Evolutionary conservation across 805 yeast genomes (phyloP), one percentile per base, ranked within the genome.

Genomic region (Yarrowia bubula): DNA sequence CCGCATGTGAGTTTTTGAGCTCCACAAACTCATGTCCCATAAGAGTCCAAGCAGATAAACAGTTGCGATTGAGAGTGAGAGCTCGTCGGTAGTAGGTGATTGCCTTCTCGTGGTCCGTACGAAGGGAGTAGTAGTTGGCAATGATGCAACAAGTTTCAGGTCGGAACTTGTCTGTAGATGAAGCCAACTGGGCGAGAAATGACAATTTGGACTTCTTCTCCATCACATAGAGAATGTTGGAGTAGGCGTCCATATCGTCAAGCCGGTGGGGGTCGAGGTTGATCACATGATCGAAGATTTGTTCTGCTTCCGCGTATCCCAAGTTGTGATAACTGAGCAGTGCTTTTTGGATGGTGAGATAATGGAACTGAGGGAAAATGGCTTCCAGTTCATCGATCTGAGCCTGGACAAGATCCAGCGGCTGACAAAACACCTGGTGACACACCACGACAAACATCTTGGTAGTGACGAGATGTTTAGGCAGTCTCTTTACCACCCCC

Each of bases 11-110:
- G 76, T 95, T 95, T 72, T 93, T 92, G 70, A 95, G 81, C 74
- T 95, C 99, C 14, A 95, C 96, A 77, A 90, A 95, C 77, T 95
- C 99, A 76, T 95, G 99, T 10, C 99, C 99, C 97, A 95, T 92
- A 66, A 95, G 79, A 0, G 98, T 95, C 98, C 98, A 95, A 0
- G 98, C 98, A 68, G 91, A 85, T 17, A 92, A 78, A 70, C 96
- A 90, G 69, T 85, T 85, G 67, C 88, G 84, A 73, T 92, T 89
- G 67, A 95, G 79, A 0, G 90, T 84, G 42, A 95, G 78, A 0
- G 99, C 99, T 65, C 98, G 81, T 70, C 91, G 88, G 73, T 92
- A 95, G 76, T 91, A 92, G 85, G 88, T 85, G 67, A 95, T 90
- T 0, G 99, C 96, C 75, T 89, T 90, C 74, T 92, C 98, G 75